Evolutionary conservation across 164 flowering plant genomes (phyloP), one percentile per base, ranked within the genome.

Genomic region (Nelumbo lutea): DNA sequence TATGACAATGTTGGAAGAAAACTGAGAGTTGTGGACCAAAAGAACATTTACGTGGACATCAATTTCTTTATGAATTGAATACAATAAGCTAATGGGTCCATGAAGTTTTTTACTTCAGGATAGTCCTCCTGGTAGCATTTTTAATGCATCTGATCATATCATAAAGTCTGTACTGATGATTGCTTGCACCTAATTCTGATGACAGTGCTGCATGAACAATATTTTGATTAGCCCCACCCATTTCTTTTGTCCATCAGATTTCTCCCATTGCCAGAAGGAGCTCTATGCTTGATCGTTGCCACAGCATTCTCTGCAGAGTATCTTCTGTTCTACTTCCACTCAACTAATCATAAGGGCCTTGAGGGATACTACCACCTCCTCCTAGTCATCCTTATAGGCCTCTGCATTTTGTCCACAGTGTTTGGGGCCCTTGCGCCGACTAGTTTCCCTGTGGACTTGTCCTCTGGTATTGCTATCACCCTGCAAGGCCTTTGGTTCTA

Each of bases 401-500:
- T 96, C 40, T 93, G 99, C 78, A 72, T 96, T 44, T 2, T 90
- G 65, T 79, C 93, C 15, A 75, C 81, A 1, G 67, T 90, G 5
- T 81, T 82, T 3, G 97, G 96, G 15, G 88, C 97, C 14, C 75
- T 96, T 38, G 43, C 83, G 47, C 97, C 93, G 0, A 83, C 83
- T 48, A 93, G 91, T 75, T 88, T 96, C 72, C 82, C 95, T 0
- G 73, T 78, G 15, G 96, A 96, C 75, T 64, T 96, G 55, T 79
- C 81, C 50, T 75, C 83, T 55, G 97, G 98, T 69, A 87, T 90
- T 65, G 86, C 93, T 40, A 85, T 93, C 15, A 83, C 98, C n/a
- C 89, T 95, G 43, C 99, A 93, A 79, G 99, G 99, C 65, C 88
- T 96, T 45, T 96, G 99, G 99, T 96, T 96, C 78, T 96, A 90